Base-by-base conservation (phyloP, 257 asterid genomes). In the Paulownia fortunei region DNA sequence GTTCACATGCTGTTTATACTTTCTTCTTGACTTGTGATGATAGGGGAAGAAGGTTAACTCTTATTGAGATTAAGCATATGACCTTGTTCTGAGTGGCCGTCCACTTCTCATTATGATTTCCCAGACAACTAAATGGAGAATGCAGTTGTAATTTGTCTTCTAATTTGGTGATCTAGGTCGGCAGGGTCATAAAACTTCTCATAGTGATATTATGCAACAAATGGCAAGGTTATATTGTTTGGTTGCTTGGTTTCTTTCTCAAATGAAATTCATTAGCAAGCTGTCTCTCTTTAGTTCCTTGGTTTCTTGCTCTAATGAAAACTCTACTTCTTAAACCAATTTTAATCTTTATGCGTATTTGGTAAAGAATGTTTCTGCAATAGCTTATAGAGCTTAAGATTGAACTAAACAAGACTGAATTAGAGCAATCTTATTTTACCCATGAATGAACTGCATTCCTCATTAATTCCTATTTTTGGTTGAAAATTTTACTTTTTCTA, bases 1-100 rank as follows among this genome's bases (percentile, higher is more conserved):
- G 56, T 49, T 18, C 18, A n/a, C 60, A 49, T 68, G 74, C 76
- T 37, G 41, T 60, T 41, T 68, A 46, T 47, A 30, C 26, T 42
- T 82, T 42, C 21, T 49, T 23, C 76, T 79, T 39, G 46, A 69
- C 75, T 74, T 37, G 52, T 56, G 69, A 77, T 61, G 36, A 27
- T 70, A 44, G 15, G 34, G 68, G 60, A 52, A 52, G 19, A 23
- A 27, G 46, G 63, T 71, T 66, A 42, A 30, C 69, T 69, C 4
- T 47, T 8, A 59, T 69, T 11, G 68, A 44, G 71, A 52, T 24
- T 77, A 44, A 49, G 23, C 24, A 23, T 51, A 62, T 49, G 58
- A 44, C 37, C 36, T 61, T 64, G 30, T 42, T 62, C 55, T 62
- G 68, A 74, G 44, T 62, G 65, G 47, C 71, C 23, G 24, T 54